Evolutionary conservation across 2,329 filamentous ascomycete genomes (phyloP).

Genomic region (Gaeumannomyces sp.): DNA sequence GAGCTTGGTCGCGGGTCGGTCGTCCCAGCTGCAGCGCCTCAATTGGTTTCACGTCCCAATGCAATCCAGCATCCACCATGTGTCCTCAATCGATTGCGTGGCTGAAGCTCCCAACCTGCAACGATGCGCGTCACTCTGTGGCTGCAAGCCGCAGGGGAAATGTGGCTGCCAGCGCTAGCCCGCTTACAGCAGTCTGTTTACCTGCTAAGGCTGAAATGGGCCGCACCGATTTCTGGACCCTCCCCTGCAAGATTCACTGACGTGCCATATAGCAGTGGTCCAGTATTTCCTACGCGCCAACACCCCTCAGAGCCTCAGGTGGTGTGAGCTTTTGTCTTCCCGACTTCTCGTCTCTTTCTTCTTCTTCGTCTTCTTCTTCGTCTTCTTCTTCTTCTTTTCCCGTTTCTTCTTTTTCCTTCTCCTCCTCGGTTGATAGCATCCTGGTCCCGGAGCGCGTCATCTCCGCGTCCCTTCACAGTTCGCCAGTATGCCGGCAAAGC

Average conservation of each 20-base stretch:
- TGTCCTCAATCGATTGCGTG: conserved; percentile 8
- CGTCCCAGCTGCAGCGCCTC: background rate
- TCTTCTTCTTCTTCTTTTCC: too few relatives aligned
- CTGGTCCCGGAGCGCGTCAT: background rate
- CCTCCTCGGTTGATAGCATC: background rate
- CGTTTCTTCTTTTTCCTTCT: background rate
- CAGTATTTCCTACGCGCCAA: background rate
- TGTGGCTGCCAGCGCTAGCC: conserved; percentile 11
- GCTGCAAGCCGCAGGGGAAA: conserved; percentile 6
- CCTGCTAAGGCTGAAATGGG: conserved; percentile 3
- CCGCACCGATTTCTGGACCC: too few relatives aligned
- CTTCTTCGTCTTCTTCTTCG: too few relatives aligned
- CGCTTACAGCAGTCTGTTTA: conserved; percentile 20
- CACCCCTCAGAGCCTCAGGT: background rate
- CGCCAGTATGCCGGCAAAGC: conserved; percentile 7
- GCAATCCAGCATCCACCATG: conserved; percentile 5
- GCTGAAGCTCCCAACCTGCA: conserved; percentile 8
- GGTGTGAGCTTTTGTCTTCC: background rate
- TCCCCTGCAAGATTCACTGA: background rate
- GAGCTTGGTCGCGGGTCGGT: too few relatives aligned
- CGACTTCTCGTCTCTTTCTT: background rate
- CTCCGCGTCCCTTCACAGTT: background rate
- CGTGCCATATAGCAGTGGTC: background rate
- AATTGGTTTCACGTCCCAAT: background rate
- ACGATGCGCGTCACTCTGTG: conserved; percentile 9